Base-by-base conservation (phyloP, 768 basidiomycete genomes). In the Mycena haematopus region DNA sequence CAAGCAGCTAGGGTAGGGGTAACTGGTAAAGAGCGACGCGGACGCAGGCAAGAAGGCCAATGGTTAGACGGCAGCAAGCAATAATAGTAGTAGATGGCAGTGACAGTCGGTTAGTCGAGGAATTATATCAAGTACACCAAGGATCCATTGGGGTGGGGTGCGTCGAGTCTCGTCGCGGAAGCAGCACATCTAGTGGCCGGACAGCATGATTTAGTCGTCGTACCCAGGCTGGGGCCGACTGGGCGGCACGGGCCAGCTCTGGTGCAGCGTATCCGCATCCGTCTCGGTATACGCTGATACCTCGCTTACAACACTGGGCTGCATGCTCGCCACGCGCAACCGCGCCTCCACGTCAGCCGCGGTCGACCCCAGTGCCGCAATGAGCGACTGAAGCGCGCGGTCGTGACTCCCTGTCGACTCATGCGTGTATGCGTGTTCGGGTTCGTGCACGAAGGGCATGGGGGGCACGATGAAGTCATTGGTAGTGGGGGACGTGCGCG, bases 311-410 rank as follows among this genome's bases (percentile, higher is more conserved):
- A 67, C 25, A 51, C 49, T 53, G 14, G 66, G 62, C 24, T 67
- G 42, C 62, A 67, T 64, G 66, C 66, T 67, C 19, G 82, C 79
- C 27, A 87, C 78, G 47, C 87, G 78, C 68, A 87, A 72, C 33
- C 84, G 76, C 56, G 78, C 78, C 65, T 84, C 77, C 2, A 79
- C 77, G 57, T 82, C 80, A 36, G 80, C 78, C 47, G 79, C 77
- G 1, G 80, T 71, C 8, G 62, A 45, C 4, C 87, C 82, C 45
- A 91, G 80, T n/a, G 86, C 89, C 22, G 86, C 88, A 60, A 90
- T 82, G 54, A 91, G 78, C n/a, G 86, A 87, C 70, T 79, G 80
- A 66, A 91, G 74, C 17, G 88, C 87, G 47, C 79, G 82, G 55
- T 85, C 80, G 51, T 79, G 58, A 38, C 59, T 53, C 46, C 3